Conservation (phyloP, 805 yeast species). For the Candida ponderosae region DNA sequence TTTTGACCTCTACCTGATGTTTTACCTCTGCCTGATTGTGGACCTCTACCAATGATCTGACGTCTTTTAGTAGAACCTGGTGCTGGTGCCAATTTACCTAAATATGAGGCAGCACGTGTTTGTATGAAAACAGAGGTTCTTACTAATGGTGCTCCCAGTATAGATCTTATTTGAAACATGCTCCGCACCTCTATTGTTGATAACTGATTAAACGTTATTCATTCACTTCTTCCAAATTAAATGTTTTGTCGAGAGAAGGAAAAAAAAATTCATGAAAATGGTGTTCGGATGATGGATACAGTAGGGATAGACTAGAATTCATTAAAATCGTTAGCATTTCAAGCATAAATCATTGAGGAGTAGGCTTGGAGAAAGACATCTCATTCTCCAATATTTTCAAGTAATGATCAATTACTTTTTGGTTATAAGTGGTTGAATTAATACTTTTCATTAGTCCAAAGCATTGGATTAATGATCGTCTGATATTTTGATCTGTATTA, state of each 20-base stretch:
- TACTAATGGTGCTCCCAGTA: too few relatives aligned
- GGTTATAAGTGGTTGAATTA: constrained; percentile 47
- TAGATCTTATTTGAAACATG: too few relatives aligned
- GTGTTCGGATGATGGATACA: too few relatives aligned
- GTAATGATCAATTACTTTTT: constrained; percentile 45
- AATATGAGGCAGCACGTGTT: constrained; percentile 33
- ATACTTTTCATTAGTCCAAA: constrained; percentile 49
- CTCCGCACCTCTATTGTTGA: too few relatives aligned
- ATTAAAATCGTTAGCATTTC: too few relatives aligned
- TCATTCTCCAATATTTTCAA: constrained; percentile 9
- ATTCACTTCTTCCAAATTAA: too few relatives aligned
- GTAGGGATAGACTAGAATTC: too few relatives aligned
- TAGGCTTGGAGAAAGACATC: neutral
- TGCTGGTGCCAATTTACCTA: constrained; percentile 52
- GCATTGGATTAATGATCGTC: constrained; percentile 47
- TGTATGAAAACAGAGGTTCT: too few relatives aligned
- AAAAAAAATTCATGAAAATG: too few relatives aligned
- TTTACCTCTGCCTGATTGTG: constrained; percentile 87
- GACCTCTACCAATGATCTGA: constrained; percentile 92
- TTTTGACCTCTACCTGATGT: constrained; percentile 97
- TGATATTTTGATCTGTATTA: constrained; percentile 22
- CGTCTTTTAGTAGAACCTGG: constrained; percentile 50
- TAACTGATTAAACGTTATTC: too few relatives aligned
- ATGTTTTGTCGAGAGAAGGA: too few relatives aligned
- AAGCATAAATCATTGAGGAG: too few relatives aligned